Evolutionary conservation across 1,284 basidiomycete genomes (phyloP), one percentile per base, ranked within the genome.

Genomic region (Psilocybe mexicana): DNA sequence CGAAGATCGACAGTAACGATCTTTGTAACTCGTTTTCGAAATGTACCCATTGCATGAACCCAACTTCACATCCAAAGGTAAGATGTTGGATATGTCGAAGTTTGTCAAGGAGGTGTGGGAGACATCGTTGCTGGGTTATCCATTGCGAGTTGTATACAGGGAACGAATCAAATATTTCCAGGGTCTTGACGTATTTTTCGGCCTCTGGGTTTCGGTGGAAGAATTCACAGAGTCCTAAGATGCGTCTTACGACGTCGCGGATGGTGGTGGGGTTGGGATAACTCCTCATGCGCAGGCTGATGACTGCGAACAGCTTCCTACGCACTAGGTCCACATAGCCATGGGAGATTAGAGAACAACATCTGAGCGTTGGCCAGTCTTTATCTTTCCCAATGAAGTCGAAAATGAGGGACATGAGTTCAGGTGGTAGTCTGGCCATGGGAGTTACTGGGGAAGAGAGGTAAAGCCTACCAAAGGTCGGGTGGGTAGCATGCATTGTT

Each of bases 131-230:
- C 51, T 58, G 58, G 3, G 64, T 63, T 24, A 65, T 61, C 64
- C 62, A 63, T 42, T 63, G 58, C 7, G 60, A 61, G 38, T 65
- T 60, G 52, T 61, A 65, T 43, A 63, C 58, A 2, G 64, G 62
- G 54, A 61, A 62, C 12, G 62, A 61, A 44, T 65, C 64, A 18
- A 65, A 54, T 2, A 65, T 30, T 42, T 53, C 53, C 49, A 65
- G 51, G 2, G 53, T 55, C 40, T 60, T 56, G n/a, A 65, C 58
- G 23, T 43, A 60, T 40, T 45, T 35, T 24, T 36, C 52, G 28
- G 53, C 38, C 26, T 59, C 54, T 35, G 61, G 48, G 24, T 60
- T 50, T n/a, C 55, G 53, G 23, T 46, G 36, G 43, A 65, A 45
- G 18, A 63, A 47, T 26, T 61, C 54, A 30, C 52, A 59, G 3